Evolutionary conservation across 176 grass and related monocot species (phyloP).

Genomic region (Avena sativa): DNA sequence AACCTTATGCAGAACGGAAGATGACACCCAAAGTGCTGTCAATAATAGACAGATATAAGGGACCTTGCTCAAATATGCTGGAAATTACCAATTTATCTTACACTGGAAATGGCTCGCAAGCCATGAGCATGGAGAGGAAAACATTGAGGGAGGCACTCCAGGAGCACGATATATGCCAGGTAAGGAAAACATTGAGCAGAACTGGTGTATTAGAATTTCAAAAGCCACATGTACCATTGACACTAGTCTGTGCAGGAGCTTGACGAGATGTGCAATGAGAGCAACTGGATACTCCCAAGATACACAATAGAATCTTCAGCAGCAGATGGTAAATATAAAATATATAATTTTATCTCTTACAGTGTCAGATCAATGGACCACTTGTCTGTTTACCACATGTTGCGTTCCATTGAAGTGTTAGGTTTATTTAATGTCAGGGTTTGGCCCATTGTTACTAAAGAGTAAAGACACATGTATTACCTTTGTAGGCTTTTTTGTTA

Average conservation of each 20-base stretch:
- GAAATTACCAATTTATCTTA: constrained; percentile 9
- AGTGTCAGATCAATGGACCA: not conserved
- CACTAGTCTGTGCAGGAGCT: constrained; percentile 51
- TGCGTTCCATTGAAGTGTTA: not conserved
- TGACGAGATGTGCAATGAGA: constrained; percentile 51
- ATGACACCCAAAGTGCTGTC: constrained; percentile 42
- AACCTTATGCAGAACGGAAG: constrained; percentile 40
- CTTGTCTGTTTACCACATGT: not conserved
- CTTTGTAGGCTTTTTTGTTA: not conserved
- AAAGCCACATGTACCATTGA: constrained; percentile 14
- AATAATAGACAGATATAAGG: constrained; percentile 42
- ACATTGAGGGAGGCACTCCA: constrained; percentile 53
- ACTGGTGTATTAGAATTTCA: not conserved
- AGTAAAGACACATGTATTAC: not conserved
- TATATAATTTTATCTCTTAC: constrained; percentile 3
- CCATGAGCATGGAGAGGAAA: constrained; percentile 47
- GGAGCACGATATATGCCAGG: constrained; percentile 47
- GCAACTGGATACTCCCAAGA: constrained; percentile 59
- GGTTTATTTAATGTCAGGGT: not conserved
- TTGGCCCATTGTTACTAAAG: not conserved
- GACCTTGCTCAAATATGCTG: constrained; percentile 30
- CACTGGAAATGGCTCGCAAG: constrained; percentile 39
- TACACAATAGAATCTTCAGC: constrained; percentile 53
- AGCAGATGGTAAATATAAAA: constrained; percentile 43
- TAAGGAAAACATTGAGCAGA: constrained; percentile 20